Base-by-base conservation (phyloP, 805 yeast genomes). In the Myxozyma udenii region DNA sequence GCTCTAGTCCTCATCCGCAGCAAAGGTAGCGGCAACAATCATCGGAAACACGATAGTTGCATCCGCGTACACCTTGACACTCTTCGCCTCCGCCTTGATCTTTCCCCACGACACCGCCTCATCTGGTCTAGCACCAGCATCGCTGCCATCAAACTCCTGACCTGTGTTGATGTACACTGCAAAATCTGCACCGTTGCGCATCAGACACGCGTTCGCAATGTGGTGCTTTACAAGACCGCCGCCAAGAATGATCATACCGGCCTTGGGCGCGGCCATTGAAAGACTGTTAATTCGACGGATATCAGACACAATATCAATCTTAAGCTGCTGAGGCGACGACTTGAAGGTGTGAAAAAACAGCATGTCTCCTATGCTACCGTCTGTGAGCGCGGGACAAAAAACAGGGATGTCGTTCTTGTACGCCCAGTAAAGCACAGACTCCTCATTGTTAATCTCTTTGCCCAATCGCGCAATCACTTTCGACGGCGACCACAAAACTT, bases 61-160 rank as follows among this genome's bases (percentile, higher is more conserved):
- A 68, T 93, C 99, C 14, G 96, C 95, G 64, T 87, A 93, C 41
- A 93, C 90, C 72, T 93, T 93, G 50, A 89, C 95, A 54, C 84
- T 79, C 64, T 79, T 80, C 26, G 98, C 99, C 38, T 88, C 96
- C 4, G 95, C 85, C 73, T 88, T 90, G 71, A 93, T 93, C 71
- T 93, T 93, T 59, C 99, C 99, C 99, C 99, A 93, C 36, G 95
- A 85, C 47, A 93, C 85, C 24, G 98, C 98, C 73, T 93, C 99
- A 68, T 93, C 98, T 1, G 98, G 98, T 68, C 98, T 81, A 4
- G 98, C 98, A 60, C 98, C 98, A 9, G 98, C 98, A 70, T 93
- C 98, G 22, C 96, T 87, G 42, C 98, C 98, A 67, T 93, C 99
- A 64, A 89, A 93, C 68, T 93, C 99, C 72, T 93, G 98, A 42